Percentiles rank a stretch among this genome's conserved stretches.
phyloP scores from a whole-genome alignment of 2,329 filamentous ascomycete genomes.

The Huntiella abstrusa region DNA sequence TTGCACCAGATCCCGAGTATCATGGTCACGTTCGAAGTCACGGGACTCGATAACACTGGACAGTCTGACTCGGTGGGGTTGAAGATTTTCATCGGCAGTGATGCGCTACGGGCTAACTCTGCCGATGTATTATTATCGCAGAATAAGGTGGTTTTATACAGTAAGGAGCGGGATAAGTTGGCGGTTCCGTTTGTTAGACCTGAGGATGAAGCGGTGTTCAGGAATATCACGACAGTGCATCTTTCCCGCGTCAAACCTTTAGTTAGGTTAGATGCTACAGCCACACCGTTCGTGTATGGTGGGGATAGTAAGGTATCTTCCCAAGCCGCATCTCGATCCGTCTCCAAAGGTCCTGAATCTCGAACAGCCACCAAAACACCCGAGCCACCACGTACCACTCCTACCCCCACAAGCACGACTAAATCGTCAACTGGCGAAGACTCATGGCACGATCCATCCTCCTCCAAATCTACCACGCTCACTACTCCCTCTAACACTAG shows the following conservation, averaged over 20 bases:
- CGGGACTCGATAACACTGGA: conserved; percentile 34
- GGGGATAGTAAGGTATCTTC: conserved; percentile 16
- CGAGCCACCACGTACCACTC: conserved; percentile 4
- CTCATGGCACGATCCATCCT: conserved; percentile 5
- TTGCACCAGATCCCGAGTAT: conserved; percentile 58
- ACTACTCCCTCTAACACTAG: conserved; percentile 9
- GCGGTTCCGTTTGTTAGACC: conserved; percentile 84
- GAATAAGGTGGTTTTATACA: conserved; percentile 72
- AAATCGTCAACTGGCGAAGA: neutral
- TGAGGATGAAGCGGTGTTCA: conserved; percentile 69
- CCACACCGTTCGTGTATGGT: conserved; percentile 23
- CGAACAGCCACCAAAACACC: conserved; percentile 13
- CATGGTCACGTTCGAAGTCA: conserved; percentile 58
- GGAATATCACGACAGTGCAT: conserved; percentile 48
- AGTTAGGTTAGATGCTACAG: conserved; percentile 31
- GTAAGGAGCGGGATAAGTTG: conserved; percentile 70
- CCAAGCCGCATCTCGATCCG: neutral
- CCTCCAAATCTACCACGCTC: neutral
- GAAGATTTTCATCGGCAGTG: conserved; percentile 77
- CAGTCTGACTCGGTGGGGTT: conserved; percentile 24
- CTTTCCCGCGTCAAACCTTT: conserved; percentile 40
- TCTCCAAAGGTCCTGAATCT: conserved; percentile 6
- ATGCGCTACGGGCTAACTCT: conserved; percentile 67
- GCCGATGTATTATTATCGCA: conserved; percentile 85
- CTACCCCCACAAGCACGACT: conserved; percentile 9